These are phyloP conservation scores for Bombardia bombarda DNA, from an alignment of 495 filamentous ascomycete genomes.

Conservation along the genomic window DNA sequence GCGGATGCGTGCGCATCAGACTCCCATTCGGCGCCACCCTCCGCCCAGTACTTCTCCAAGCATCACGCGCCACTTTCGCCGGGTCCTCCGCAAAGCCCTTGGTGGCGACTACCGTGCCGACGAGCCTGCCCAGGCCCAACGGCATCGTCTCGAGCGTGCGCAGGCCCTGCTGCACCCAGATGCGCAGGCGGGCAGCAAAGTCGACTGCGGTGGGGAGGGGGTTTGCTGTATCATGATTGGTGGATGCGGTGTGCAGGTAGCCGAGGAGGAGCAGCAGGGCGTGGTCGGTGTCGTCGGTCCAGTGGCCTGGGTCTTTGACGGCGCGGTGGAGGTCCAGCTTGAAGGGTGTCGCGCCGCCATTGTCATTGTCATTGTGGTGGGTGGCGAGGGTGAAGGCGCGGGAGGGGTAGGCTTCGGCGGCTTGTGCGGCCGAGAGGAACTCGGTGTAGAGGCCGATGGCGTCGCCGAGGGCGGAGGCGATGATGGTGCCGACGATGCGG, in stretches of 20 bases:
- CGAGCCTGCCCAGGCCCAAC: slow-evolving; percentile 32
- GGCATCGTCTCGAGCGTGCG: slow-evolving; percentile 31
- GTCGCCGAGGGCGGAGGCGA: slow-evolving; percentile 42
- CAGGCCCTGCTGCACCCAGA: slow-evolving; percentile 35
- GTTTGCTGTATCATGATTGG: not conserved
- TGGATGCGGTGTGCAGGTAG: slow-evolving; percentile 28
- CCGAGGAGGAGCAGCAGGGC: slow-evolving; percentile 34
- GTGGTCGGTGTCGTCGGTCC: slow-evolving; percentile 49
- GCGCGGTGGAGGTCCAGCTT: slow-evolving; percentile 30
- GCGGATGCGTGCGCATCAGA: slow-evolving; percentile 38
- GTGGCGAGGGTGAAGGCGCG: slow-evolving; percentile 25
- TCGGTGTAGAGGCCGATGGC: slow-evolving; percentile 44
- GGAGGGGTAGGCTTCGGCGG: slow-evolving; percentile 21
- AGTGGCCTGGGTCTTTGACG: slow-evolving; percentile 27
- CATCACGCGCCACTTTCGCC: slow-evolving; percentile 17
- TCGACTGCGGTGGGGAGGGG: slow-evolving; percentile 15
- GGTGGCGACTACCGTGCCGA: slow-evolving; percentile 23
- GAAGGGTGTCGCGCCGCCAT: slow-evolving; percentile 20
- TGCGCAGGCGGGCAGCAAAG: slow-evolving; percentile 31
- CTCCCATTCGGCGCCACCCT: slow-evolving; percentile 39
- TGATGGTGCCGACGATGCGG: slow-evolving; percentile 29
- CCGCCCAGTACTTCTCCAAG: slow-evolving; percentile 25
- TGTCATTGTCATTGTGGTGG: slow-evolving; percentile 3
- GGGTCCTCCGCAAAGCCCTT: slow-evolving; percentile 25
- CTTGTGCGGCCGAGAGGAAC: slow-evolving; percentile 25